phyloP scores from a whole-genome alignment of 805 yeast species.

The Yarrowia porcina region DNA sequence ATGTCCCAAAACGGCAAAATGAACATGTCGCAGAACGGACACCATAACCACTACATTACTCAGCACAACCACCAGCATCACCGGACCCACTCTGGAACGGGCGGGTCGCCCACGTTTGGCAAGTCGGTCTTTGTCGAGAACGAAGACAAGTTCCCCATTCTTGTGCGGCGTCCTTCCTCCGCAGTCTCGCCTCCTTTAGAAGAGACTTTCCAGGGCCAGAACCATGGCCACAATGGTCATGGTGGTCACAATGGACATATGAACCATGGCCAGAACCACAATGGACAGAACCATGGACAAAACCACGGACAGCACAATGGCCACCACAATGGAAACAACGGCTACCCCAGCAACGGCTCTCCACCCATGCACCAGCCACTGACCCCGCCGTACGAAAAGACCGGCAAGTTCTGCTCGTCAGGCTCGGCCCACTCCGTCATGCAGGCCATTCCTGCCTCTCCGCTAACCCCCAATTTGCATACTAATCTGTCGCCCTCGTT shows the following conservation, averaged over 20 bases:
- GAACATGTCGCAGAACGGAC: constrained; percentile 12
- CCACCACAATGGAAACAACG: too few relatives aligned
- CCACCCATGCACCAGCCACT: constrained; percentile 19
- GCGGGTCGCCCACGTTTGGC: constrained; percentile 11
- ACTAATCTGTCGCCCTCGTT: constrained; percentile 7
- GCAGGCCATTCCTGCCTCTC: constrained; percentile 26
- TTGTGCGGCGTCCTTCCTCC: constrained; percentile 6
- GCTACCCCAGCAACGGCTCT: constrained; percentile 11
- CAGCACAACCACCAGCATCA: not conserved
- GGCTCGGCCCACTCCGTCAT: constrained; percentile 12
- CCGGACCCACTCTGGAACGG: not conserved
- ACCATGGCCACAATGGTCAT: not conserved
- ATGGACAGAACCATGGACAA: not conserved
- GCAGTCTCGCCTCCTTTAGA: not conserved
- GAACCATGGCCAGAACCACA: not conserved
- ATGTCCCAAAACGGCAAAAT: constrained; percentile 3
- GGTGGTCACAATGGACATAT: not conserved
- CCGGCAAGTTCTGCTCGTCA: not conserved
- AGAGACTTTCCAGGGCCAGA: not conserved
- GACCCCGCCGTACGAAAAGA: constrained; percentile 28
- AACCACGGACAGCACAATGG: not conserved
- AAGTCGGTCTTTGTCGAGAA: constrained; percentile 23
- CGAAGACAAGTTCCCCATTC: constrained; percentile 19
- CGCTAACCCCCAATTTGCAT: constrained; percentile 26
- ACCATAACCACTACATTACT: not conserved